phyloP scores from a whole-genome alignment of 108 stramenopile species.

The Cyclotella atomus region DNA sequence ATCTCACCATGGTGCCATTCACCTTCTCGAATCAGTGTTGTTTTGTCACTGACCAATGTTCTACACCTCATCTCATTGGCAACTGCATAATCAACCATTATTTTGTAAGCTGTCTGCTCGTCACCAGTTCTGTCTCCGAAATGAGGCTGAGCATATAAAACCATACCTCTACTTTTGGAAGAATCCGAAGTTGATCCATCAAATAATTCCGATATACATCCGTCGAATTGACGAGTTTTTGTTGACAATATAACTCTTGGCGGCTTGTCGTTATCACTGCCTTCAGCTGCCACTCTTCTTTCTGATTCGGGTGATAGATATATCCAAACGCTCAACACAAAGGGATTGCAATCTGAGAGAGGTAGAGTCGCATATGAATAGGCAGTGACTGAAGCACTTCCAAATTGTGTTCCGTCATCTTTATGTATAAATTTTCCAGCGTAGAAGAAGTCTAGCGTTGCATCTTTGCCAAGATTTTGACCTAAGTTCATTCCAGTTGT shows the following conservation, averaged over 20 bases:
- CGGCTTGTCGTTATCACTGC: constrained; percentile 1
- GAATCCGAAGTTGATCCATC: no score
- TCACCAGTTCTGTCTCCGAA: constrained; percentile 7
- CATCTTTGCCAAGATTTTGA: constrained; percentile 43
- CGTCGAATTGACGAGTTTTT: background rate
- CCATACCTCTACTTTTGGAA: constrained; percentile 10
- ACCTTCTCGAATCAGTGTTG: constrained; percentile 22
- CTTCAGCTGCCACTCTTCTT: background rate
- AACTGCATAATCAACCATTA: constrained; percentile 27
- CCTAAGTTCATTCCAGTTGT: background rate
- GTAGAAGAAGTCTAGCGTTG: constrained; percentile 41
- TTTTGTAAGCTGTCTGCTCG: constrained; percentile 12
- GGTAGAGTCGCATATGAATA: constrained; percentile 35
- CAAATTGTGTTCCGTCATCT: background rate
- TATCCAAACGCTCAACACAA: constrained; percentile 42
- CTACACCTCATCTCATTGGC: constrained; percentile 17
- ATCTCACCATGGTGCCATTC: constrained; percentile 27
- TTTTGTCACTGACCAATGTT: constrained; percentile 12
- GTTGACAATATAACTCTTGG: constrained; percentile 41
- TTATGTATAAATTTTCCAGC: constrained; percentile 17
- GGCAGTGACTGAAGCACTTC: constrained; percentile 19
- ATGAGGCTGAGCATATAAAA: constrained; percentile 43
- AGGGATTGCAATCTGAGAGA: constrained; percentile 29
- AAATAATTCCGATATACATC: constrained; percentile 39
- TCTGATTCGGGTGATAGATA: constrained; percentile 15